Percentiles rank a stretch among this genome's conserved stretches.
phyloP scores from a whole-genome alignment of 2,329 filamentous ascomycete genomes.

The Cladophialophora psammophila region DNA sequence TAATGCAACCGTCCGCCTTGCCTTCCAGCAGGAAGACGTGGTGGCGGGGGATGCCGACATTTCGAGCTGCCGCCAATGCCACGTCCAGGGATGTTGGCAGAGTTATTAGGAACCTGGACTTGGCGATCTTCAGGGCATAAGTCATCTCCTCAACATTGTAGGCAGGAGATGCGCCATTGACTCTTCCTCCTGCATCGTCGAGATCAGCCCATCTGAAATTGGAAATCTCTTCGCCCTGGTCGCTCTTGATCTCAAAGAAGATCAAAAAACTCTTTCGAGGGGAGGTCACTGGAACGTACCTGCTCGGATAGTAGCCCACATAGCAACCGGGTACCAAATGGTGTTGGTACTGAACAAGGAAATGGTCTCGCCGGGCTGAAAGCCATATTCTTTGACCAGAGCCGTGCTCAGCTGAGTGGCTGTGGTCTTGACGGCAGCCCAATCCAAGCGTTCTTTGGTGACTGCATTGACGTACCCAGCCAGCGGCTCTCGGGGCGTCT shows the following conservation, averaged over 20 bases:
- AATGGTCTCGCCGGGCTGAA: conserved; percentile 63
- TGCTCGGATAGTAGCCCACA: conserved; percentile 63
- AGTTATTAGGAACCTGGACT: conserved; percentile 66
- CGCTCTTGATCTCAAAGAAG: background rate
- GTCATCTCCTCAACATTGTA: conserved; percentile 75
- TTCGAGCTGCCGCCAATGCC: conserved; percentile 60
- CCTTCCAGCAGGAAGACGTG: conserved; percentile 65
- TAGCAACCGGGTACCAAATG: conserved; percentile 71
- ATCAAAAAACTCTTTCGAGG: background rate
- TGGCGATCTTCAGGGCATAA: conserved; percentile 65
- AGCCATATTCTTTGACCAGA: conserved; percentile 62
- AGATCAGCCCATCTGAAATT: background rate
- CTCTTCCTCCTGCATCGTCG: conserved; percentile 52
- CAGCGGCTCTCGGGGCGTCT: conserved; percentile 49
- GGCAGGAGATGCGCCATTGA: conserved; percentile 69
- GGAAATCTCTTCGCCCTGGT: background rate
- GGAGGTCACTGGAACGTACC: conserved; percentile 42
- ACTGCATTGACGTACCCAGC: conserved; percentile 65
- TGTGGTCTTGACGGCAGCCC: conserved; percentile 62
- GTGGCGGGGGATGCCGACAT: conserved; percentile 60
- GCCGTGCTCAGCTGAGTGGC: conserved; percentile 68
- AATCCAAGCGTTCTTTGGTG: conserved; percentile 66
- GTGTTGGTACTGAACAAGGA: conserved; percentile 69
- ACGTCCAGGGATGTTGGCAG: conserved; percentile 62
- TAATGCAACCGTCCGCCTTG: conserved; percentile 56